Base-by-base conservation (phyloP, 2,329 filamentous ascomycete species). In the Lojkania enalia region DNA sequence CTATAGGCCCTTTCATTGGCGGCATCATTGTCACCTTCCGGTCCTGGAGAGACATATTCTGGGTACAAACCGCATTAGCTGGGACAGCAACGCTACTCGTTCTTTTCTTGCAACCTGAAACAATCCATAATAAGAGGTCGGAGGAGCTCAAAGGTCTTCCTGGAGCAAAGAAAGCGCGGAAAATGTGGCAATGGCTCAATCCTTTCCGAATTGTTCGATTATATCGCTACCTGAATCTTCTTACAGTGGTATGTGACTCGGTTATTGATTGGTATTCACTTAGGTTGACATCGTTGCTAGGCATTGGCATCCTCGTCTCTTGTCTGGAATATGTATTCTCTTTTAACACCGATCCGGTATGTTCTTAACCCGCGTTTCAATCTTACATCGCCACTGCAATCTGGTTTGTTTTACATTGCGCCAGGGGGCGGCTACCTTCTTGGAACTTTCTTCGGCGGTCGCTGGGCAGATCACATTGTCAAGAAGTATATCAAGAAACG, bases 1-100 rank as follows among this genome's bases (percentile, higher is more conserved):
- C 83, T 0, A 75, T 87, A 58, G 86, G 87, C 1, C 81, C 82
- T 0, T 87, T 89, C 57, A 74, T 90, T 7, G 82, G 87, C 42
- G 88, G 87, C 18, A 83, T 90, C 33, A 88, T 92, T 39, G 85
- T 90, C 13, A 90, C 86, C 0, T 90, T 83, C 66, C 76, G 77
- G 5, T 80, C 77, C 2, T 92, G 88, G 88, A 77, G 86, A 14
- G 80, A 81, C 31, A 88, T 90, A 41, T 90, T 90, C 71, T 90
- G 86, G 83, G 73, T 91, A 0, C 87, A 90, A 61, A 82, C 84
- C 0, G 86, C 79, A 0, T 74, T 90, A 4, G 84, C 83, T 0
- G 85, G 79, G 2, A 61, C 79, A 0, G 84, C 81, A 1, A 74
- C 78, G 0, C 15, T 84, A 0, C 77, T 84, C 0, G 77, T 87